Evolutionary conservation across 2,329 filamentous ascomycete genomes (phyloP).

Genomic region (Pseudogymnoascus sp.): DNA sequence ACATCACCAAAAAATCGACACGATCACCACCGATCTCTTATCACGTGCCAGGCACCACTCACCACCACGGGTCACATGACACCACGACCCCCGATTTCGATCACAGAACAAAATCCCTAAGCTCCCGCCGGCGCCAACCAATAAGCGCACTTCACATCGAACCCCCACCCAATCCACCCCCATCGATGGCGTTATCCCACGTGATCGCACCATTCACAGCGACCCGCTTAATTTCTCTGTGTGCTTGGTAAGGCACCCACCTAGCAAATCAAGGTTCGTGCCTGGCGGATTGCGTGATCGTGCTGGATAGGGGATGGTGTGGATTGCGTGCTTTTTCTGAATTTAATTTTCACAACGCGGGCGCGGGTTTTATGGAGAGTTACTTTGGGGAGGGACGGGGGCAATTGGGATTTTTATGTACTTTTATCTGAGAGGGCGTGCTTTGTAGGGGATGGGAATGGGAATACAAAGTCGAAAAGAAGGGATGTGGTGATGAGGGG

Average conservation of each 20-base stretch:
- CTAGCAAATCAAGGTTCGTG: constrained; percentile 2
- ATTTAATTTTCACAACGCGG: background rate
- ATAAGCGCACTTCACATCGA: background rate
- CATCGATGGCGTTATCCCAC: background rate
- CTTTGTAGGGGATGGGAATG: background rate
- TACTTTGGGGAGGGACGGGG: background rate
- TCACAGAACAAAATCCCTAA: constrained; percentile 11
- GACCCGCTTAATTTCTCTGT: background rate
- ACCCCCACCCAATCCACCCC: constrained; percentile 3
- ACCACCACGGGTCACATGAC: background rate
- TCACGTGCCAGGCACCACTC: background rate
- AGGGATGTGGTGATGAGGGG: background rate
- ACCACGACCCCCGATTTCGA: background rate
- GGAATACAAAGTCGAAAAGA: background rate
- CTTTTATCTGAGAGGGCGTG: background rate
- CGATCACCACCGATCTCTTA: background rate
- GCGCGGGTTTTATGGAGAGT: background rate
- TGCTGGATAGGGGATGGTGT: background rate
- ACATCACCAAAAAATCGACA: background rate
- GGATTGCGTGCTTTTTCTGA: constrained; percentile 7
- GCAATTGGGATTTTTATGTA: background rate
- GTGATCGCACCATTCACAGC: background rate
- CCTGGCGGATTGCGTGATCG: constrained; percentile 4
- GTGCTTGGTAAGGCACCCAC: background rate
- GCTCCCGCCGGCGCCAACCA: background rate